Percentiles rank a stretch among this genome's conserved stretches.
phyloP scores from a whole-genome alignment of 495 filamentous ascomycete species.

The Bacidia gigantensis region DNA sequence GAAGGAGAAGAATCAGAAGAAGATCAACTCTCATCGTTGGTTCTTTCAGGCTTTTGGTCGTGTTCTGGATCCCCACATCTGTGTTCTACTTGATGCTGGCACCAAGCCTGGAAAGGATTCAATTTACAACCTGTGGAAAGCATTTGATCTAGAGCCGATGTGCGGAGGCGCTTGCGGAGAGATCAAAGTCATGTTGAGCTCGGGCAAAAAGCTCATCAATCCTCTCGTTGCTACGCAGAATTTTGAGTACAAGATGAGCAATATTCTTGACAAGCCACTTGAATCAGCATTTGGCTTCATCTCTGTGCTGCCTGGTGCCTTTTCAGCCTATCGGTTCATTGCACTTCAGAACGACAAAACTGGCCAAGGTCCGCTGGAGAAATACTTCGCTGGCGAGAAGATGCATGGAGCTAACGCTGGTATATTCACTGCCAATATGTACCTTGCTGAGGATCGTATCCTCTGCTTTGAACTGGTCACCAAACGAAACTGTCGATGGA shows the following conservation, averaged over 20 bases:
- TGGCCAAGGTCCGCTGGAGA: conserved; percentile 82
- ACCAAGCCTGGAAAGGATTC: conserved; percentile 86
- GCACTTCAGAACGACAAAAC: conserved; percentile 94
- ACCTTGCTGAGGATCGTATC: conserved; percentile 97
- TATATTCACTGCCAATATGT: conserved; percentile 99
- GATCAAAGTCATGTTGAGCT: conserved; percentile 97
- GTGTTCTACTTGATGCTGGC: conserved; percentile 90
- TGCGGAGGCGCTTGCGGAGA: conserved; percentile 96
- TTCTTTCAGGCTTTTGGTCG: conserved; percentile 97
- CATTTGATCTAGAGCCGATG: conserved; percentile 94
- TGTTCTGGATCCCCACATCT: conserved; percentile 89
- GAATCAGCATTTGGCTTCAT: conserved; percentile 99
- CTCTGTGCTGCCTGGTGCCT: conserved; percentile 89
- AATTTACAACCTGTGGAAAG: conserved; percentile 97
- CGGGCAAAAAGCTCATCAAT: conserved; percentile 80
- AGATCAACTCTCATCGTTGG: conserved; percentile 99
- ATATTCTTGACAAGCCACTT: conserved; percentile 95
- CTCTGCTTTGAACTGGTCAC: conserved; percentile 97
- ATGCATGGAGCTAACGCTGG: conserved; percentile 92
- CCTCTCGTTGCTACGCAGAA: conserved; percentile 95
- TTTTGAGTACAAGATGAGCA: conserved; percentile 99
- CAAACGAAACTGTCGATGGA: conserved; percentile 94
- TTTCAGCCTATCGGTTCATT: conserved; percentile 90
- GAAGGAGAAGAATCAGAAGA: conserved; percentile 99
- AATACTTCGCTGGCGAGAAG: conserved; percentile 96